Evolutionary conservation across 176 grass and related monocot genomes (phyloP).

Genomic region (Microstegium vimineum): DNA sequence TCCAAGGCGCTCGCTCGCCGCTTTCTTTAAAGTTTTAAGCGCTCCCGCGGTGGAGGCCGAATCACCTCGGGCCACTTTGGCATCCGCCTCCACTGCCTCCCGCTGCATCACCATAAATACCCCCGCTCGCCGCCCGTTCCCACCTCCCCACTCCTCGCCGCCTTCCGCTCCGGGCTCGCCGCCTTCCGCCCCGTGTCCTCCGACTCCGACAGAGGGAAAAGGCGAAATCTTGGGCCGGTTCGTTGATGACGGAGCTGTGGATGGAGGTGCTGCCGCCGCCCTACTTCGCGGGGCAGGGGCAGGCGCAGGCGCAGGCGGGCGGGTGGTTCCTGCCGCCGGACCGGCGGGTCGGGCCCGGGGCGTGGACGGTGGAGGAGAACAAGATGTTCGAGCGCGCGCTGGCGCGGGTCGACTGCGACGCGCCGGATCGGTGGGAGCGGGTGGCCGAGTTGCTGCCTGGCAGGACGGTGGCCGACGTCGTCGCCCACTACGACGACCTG

Average conservation of each 20-base stretch:
- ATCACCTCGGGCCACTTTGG: conserved; percentile 44
- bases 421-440: conserved; percentile 67
- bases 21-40: conserved; percentile 14
- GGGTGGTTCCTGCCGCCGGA: conserved; percentile 38
- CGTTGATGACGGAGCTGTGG: conserved; percentile 50
- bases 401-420: conserved; percentile 53
- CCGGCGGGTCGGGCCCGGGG: neutral
- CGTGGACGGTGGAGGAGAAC: conserved; percentile 83
- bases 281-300: conserved; percentile 42
- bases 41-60: conserved; percentile 55
- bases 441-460: conserved; percentile 59
- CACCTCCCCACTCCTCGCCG: conserved; percentile 14
- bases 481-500: conserved; percentile 58
- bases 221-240: conserved; percentile 12
- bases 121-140: neutral
- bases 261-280: conserved; percentile 70
- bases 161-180: neutral
- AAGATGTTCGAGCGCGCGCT: conserved; percentile 83
- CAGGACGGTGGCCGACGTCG: conserved; percentile 53
- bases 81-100: conserved; percentile 30
- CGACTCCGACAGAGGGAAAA: neutral
- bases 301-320: neutral
- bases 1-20: neutral
- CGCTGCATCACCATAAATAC: conserved; percentile 20
- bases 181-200: neutral